A percentile compares a stretch with the other conserved stretches of the same genome.
phyloP scores from a whole-genome alignment of 192 early-diverging fungal genomes.

The Paraglomus brasilianum region DNA sequence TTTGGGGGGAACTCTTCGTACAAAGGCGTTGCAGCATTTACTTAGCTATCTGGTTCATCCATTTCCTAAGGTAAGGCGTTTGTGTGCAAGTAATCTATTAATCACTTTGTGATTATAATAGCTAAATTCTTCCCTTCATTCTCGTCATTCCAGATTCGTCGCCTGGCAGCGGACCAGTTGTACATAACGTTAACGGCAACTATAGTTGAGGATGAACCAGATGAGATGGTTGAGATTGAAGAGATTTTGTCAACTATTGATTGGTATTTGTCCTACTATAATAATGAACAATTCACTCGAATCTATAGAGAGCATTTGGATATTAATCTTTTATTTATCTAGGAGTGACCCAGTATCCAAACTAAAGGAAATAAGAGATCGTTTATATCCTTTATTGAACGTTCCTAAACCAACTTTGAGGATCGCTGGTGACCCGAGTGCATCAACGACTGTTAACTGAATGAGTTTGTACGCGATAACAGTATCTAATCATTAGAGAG shows the following conservation, averaged over 20 bases:
- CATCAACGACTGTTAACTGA: too few relatives aligned
- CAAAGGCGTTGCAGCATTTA: slow-evolving; percentile 57
- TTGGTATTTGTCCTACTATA: slow-evolving; percentile 50
- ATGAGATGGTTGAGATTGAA: slow-evolving; percentile 46
- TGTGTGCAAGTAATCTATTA: background rate
- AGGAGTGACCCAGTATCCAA: slow-evolving; percentile 48
- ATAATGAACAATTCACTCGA: background rate
- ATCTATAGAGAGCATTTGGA: slow-evolving; percentile 20
- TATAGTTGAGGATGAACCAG: slow-evolving; percentile 46
- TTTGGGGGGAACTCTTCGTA: slow-evolving; percentile 42
- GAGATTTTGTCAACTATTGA: slow-evolving; percentile 63
- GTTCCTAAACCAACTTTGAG: too few relatives aligned
- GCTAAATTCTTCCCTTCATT: background rate
- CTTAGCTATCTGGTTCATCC: slow-evolving; percentile 69
- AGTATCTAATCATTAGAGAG: too few relatives aligned
- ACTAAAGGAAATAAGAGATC: slow-evolving; percentile 47
- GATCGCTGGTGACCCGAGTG: too few relatives aligned
- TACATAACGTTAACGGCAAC: slow-evolving; percentile 62
- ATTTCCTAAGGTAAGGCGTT: slow-evolving; percentile 62
- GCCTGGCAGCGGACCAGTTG: slow-evolving; percentile 67
- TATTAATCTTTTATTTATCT: background rate
- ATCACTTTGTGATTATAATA: background rate
- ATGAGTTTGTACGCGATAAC: too few relatives aligned
- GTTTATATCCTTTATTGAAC: slow-evolving; percentile 41
- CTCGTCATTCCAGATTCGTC: slow-evolving; percentile 54